phyloP scores from a whole-genome alignment of 805 yeast species.

The Candida railenensis region DNA sequence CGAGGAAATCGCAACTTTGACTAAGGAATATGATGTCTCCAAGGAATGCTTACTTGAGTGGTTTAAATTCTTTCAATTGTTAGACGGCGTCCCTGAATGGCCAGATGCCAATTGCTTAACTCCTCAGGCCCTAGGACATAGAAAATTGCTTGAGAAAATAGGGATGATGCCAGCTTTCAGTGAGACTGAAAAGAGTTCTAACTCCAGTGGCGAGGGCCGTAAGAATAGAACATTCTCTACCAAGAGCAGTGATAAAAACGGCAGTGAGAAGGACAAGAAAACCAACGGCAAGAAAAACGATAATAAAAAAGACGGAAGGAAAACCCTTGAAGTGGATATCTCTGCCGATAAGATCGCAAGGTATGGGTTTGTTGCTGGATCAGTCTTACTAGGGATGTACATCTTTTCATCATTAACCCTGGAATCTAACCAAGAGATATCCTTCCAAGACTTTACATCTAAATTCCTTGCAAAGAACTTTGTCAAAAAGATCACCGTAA shows the following conservation, averaged over 20 bases:
- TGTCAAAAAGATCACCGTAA: slow-evolving; percentile 71
- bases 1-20: neutral
- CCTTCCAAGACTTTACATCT: slow-evolving; percentile 89
- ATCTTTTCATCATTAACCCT: slow-evolving; percentile 17
- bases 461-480: slow-evolving; percentile 72
- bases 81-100: slow-evolving; percentile 16
- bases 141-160: neutral
- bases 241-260: slow-evolving; percentile 1
- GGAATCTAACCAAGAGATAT: slow-evolving; percentile 49
- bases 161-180: neutral
- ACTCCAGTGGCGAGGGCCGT: neutral
- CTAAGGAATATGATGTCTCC: slow-evolving; percentile 14
- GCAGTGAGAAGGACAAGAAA: neutral
- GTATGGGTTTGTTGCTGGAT: slow-evolving; percentile 31
- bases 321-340: slow-evolving; percentile 21
- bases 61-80: slow-evolving; percentile 28
- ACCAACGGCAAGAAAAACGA: slow-evolving; percentile 2
- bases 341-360: slow-evolving; percentile 21
- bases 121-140: neutral
- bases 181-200: neutral
- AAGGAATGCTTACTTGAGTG: slow-evolving; percentile 21
- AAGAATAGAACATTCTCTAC: neutral
- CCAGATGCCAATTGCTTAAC: neutral
- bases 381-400: slow-evolving; percentile 26
- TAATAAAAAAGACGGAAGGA: slow-evolving; percentile 5